Evolutionary conservation across 2,329 filamentous ascomycete species (phyloP), one percentile per base, ranked within the genome.

Genomic region (Phialemonium atrogriseum): DNA sequence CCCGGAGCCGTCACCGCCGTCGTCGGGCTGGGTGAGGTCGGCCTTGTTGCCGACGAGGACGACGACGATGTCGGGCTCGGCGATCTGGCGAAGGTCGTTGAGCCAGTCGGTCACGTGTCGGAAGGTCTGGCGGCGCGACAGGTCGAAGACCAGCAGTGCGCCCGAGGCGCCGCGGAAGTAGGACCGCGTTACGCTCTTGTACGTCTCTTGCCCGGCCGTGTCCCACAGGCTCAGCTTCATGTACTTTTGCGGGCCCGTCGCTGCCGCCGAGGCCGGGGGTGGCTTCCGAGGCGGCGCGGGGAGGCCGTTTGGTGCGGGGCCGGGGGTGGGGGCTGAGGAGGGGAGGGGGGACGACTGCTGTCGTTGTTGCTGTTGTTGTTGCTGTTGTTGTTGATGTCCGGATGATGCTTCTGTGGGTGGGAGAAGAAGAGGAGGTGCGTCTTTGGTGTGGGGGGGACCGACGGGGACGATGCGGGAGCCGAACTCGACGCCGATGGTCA

Each of bases 211-310:
- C 16, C 89, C 89, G 11, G 89, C 89, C 1, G 89, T 96, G 54
- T 95, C 89, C 89, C 89, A 96, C 9, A 96, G 68, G 26, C 80
- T 86, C 5, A 94, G 72, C 60, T 94, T 94, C 87, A 94, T 94
- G 62, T 89, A 81, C 49, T 77, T 80, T 55, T 80, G 76, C 18
- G 59, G 61, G n/a, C n/a, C n/a, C n/a, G n/a, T n/a, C n/a, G n/a
- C n/a, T n/a, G n/a, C n/a, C n/a, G n/a, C n/a, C n/a, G n/a, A n/a
- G n/a, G n/a, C n/a, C 6, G 52, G 48, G 10, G 49, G 40, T 24
- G 17, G 35, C 21, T 23, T 36, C 21, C 36, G 30, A 9, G 59
- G 69, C n/a, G 74, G 71, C 10, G 70, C 62, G 12, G 72, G 72
- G 5, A 76, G 62, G 27, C 72, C 70, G 23, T 50, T 49, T 8